phyloP scores from a whole-genome alignment of 192 early-diverging fungal genomes.

The Kappamyces sp. region DNA sequence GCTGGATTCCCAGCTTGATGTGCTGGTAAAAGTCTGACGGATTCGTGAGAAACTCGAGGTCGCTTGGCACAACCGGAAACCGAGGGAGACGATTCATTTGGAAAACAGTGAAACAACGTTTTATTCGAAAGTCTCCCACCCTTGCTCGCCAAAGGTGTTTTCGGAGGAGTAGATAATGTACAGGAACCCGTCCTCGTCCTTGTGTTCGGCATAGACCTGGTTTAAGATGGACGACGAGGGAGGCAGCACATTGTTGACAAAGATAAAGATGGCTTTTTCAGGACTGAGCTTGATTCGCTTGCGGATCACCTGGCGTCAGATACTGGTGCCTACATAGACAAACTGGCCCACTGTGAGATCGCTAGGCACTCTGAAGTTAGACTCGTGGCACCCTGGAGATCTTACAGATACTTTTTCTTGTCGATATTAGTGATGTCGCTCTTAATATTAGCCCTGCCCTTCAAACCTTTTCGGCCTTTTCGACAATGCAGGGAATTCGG shows the following conservation, averaged over 20 bases:
- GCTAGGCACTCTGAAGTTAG: slow-evolving; percentile 63
- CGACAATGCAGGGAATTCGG: slow-evolving; percentile 58
- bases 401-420: slow-evolving; percentile 94
- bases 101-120: background rate
- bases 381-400: background rate
- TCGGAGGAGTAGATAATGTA: slow-evolving; percentile 35
- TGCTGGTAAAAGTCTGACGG: background rate
- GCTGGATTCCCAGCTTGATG: slow-evolving; percentile 55
- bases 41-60: background rate
- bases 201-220: slow-evolving; percentile 93
- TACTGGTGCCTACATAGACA: slow-evolving; percentile 60
- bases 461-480: slow-evolving; percentile 83
- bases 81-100: too few species aligned
- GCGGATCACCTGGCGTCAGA: slow-evolving; percentile 16
- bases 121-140: too few species aligned
- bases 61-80: background rate
- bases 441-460: slow-evolving; percentile 5
- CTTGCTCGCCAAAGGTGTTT: slow-evolving; percentile 32
- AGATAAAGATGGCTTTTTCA: slow-evolving; percentile 98
- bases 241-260: slow-evolving; percentile 94
- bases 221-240: slow-evolving; percentile 89
- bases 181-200: slow-evolving; percentile 97
- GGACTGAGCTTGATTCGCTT: slow-evolving; percentile 34
- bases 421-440: slow-evolving; percentile 93
- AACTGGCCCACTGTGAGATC: slow-evolving; percentile 97